Conservation (phyloP, 2,329 filamentous ascomycete genomes). For the Hypoxylon sp. region DNA sequence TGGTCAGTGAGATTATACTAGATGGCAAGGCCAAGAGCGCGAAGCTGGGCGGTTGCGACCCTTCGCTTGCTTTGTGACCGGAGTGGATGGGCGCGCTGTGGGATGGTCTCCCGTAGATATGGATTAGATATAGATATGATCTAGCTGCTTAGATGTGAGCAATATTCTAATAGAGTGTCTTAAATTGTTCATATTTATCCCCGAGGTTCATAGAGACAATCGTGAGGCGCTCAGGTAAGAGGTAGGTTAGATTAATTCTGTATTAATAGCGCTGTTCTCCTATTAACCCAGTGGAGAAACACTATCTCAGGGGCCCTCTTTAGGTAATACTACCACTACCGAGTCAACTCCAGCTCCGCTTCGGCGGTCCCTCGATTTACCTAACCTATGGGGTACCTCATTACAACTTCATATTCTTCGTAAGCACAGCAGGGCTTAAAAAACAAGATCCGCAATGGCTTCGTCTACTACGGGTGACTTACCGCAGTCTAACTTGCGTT, state of each 20-base stretch:
- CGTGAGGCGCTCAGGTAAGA: no score
- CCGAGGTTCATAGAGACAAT: no score
- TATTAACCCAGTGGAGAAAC: background rate
- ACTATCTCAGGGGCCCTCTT: background rate
- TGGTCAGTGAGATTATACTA: conserved; percentile 73
- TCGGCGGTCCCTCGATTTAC: background rate
- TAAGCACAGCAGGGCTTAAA: no score
- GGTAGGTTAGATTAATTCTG: background rate
- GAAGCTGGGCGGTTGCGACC: conserved; percentile 66
- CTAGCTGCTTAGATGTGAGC: background rate
- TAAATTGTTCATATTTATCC: no score
- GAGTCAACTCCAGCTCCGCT: background rate
- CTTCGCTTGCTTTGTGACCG: conserved; percentile 57
- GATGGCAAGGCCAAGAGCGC: conserved; percentile 71
- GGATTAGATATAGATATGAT: background rate
- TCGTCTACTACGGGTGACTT: background rate
- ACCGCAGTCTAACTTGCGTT: conserved; percentile 7
- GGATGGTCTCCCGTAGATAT: conserved; percentile 54
- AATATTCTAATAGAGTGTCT: background rate
- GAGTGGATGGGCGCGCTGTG: conserved; percentile 36
- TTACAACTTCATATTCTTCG: no score
- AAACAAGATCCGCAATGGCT: conserved; percentile 2
- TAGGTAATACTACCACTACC: background rate
- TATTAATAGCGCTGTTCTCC: background rate
- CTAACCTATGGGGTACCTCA: background rate